Evolutionary conservation across 2,329 filamentous ascomycete species (phyloP).

Genomic region (Diaporthe nobilis): DNA sequence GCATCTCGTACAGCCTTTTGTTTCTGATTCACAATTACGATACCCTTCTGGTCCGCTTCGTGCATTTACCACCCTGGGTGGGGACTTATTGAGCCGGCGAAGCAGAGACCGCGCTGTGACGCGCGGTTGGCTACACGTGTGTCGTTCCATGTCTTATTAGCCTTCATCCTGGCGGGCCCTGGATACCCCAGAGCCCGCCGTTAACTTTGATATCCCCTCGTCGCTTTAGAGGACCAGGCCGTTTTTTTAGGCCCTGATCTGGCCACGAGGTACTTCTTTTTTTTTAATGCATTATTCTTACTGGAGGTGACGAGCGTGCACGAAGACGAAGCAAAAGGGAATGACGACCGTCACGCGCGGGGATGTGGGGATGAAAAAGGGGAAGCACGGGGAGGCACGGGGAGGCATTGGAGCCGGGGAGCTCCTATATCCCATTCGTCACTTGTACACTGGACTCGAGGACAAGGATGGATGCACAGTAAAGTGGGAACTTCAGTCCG

Average conservation of each 20-base stretch:
- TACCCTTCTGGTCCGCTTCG: slow-evolving; percentile 58
- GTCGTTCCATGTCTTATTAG: slow-evolving; percentile 43
- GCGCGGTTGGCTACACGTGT: slow-evolving; percentile 41
- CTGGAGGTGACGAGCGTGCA: slow-evolving; percentile 39
- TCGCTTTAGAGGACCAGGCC: slow-evolving; percentile 49
- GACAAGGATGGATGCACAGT: slow-evolving; percentile 16
- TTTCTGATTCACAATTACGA: slow-evolving; percentile 54
- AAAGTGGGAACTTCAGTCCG: slow-evolving; percentile 38
- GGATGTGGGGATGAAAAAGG: slow-evolving; percentile 42
- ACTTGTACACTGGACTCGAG: slow-evolving; percentile 19
- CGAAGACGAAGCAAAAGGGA: slow-evolving; percentile 36
- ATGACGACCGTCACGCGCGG: slow-evolving; percentile 38
- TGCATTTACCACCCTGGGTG: slow-evolving; percentile 48
- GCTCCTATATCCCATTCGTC: slow-evolving; percentile 29
- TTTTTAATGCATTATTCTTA: slow-evolving; percentile 45
- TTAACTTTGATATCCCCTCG: slow-evolving; percentile 39
- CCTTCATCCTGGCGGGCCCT: slow-evolving; percentile 38
- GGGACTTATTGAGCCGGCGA: slow-evolving; percentile 45
- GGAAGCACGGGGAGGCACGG: slow-evolving; percentile 43
- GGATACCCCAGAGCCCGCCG: slow-evolving; percentile 21
- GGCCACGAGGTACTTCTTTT: slow-evolving; percentile 48
- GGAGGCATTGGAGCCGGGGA: slow-evolving; percentile 6
- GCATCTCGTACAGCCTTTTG: slow-evolving; percentile 46
- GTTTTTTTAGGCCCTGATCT: slow-evolving; percentile 53
- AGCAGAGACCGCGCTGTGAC: slow-evolving; percentile 28